These are phyloP conservation scores for Lentinula detonsa DNA, from an alignment of 768 basidiomycete species.

Conservation along the genomic window DNA sequence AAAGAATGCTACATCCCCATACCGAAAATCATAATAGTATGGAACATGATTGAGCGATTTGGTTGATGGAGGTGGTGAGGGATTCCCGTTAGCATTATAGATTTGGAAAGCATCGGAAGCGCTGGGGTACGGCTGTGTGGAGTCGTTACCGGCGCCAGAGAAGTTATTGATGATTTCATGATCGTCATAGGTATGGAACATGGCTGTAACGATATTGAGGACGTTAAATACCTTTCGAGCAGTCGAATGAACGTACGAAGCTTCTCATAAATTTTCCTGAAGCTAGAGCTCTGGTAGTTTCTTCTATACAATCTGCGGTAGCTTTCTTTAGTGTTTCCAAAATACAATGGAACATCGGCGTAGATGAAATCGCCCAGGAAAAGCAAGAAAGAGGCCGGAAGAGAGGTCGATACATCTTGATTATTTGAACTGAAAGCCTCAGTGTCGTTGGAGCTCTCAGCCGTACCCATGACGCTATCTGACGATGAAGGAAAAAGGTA, in stretches of 20 bases:
- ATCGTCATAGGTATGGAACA: conserved; percentile 68
- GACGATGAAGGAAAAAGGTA: conserved; percentile 32
- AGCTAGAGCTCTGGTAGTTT: conserved; percentile 58
- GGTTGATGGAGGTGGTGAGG: conserved; percentile 13
- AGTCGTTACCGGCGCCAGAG: conserved; percentile 48
- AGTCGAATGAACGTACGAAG: conserved; percentile 45
- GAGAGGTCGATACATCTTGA: not conserved
- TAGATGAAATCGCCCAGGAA: conserved; percentile 77
- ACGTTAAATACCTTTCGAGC: not conserved
- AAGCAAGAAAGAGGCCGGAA: conserved; percentile 52
- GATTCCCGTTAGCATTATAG: conserved; percentile 63
- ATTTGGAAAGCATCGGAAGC: conserved; percentile 53
- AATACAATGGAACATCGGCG: conserved; percentile 62
- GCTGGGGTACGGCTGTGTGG: conserved; percentile 47
- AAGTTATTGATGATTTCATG: conserved; percentile 73
- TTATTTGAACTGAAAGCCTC: not conserved
- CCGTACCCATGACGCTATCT: not conserved
- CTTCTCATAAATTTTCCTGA: conserved; percentile 60
- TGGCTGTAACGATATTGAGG: conserved; percentile 31
- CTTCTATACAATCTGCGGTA: conserved; percentile 65
- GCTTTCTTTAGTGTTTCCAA: conserved; percentile 49
- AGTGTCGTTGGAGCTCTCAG: not conserved
- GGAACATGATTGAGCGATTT: conserved; percentile 38
- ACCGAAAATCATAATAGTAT: conserved; percentile 55
- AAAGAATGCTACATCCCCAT: conserved; percentile 70